phyloP scores from a whole-genome alignment of 495 filamentous ascomycete species.

The Aspergillus homomorphus region DNA sequence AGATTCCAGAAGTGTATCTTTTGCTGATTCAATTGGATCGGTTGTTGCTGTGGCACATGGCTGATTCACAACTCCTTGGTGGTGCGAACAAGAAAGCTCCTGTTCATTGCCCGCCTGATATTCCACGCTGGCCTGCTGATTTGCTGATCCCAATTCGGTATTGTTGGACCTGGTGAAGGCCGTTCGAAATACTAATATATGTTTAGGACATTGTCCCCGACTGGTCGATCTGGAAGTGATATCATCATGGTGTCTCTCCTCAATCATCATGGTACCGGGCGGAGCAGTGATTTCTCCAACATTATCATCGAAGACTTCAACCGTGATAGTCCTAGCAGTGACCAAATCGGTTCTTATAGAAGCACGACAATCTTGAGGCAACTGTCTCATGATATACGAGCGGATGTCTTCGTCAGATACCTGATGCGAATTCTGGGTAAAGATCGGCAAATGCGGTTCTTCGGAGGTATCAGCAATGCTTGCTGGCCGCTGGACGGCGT shows the following conservation, averaged over 20 bases:
- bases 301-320: conserved; percentile 64
- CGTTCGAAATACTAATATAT: conserved; percentile 46
- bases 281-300: conserved; percentile 59
- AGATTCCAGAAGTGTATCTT: too few species aligned
- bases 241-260: conserved; percentile 50
- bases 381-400: conserved; percentile 44
- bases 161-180: conserved; percentile 44
- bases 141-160: conserved; percentile 33
- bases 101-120: neutral
- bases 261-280: conserved; percentile 63
- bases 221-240: conserved; percentile 20
- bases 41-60: neutral
- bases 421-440: conserved; percentile 32
- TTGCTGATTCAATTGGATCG: neutral
- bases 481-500: conserved; percentile 45
- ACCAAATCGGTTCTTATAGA: conserved; percentile 63
- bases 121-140: conserved; percentile 10
- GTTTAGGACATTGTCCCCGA: conserved; percentile 29
- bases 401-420: conserved; percentile 45
- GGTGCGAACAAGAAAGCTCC: neutral
- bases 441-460: conserved; percentile 27
- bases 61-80: neutral
- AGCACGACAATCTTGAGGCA: conserved; percentile 47
- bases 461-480: conserved; percentile 23
- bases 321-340: conserved; percentile 68